phyloP scores from a whole-genome alignment of 805 yeast genomes.

The Sugiyamaella smithiae region DNA sequence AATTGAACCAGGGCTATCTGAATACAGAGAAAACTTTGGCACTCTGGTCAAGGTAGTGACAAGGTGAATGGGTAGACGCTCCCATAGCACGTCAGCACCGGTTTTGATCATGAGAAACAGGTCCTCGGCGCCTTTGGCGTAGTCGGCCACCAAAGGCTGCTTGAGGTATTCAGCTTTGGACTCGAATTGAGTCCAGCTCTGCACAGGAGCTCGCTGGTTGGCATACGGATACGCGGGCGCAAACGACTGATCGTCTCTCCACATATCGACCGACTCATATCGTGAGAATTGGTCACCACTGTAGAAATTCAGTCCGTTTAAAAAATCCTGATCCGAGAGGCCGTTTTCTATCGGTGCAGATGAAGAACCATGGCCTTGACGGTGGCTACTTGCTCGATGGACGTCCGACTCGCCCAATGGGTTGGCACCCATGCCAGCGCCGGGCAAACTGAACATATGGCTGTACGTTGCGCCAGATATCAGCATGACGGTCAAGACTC shows the following conservation, averaged over 20 bases:
- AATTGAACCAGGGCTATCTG: constrained; percentile 33
- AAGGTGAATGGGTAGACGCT: constrained; percentile 36
- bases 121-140: constrained; percentile 26
- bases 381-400: too few relatives aligned
- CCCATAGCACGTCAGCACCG: constrained; percentile 36
- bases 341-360: neutral
- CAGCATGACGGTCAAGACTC: neutral
- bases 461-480: neutral
- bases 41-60: constrained; percentile 33
- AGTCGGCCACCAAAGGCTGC: constrained; percentile 28
- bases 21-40: constrained; percentile 34
- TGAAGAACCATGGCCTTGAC: neutral
- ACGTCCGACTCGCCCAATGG: too few relatives aligned
- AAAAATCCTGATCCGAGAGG: neutral
- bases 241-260: constrained; percentile 19
- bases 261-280: constrained; percentile 18
- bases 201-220: constrained; percentile 12
- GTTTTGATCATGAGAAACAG: constrained; percentile 38
- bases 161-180: constrained; percentile 20
- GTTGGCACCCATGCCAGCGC: neutral
- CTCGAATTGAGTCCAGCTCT: constrained; percentile 3
- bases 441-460: neutral
- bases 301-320: neutral
- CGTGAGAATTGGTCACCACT: neutral
- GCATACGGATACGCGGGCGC: constrained; percentile 13